A percentile compares a stretch with the other conserved stretches of the same genome.
These are phyloP conservation scores for Suhomyces guaymorum DNA, from an alignment of 1,139 yeast genomes.

Conservation along the genomic window DNA sequence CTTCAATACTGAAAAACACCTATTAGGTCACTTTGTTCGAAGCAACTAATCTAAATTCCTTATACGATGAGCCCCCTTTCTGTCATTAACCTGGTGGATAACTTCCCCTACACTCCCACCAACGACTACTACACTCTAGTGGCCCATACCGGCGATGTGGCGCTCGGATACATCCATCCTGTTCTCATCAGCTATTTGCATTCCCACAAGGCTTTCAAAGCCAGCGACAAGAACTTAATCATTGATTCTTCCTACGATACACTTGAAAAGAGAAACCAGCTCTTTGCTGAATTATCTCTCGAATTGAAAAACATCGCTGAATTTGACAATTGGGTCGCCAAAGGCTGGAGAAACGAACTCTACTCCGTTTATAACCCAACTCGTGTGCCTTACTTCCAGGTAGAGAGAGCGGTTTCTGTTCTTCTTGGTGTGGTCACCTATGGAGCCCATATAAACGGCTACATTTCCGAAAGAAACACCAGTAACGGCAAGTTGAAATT, in stretches of 20 bases:
- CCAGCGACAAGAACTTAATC: slow-evolving; percentile 29
- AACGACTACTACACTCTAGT: slow-evolving; percentile 41
- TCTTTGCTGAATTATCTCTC: slow-evolving; percentile 46
- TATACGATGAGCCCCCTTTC: slow-evolving; percentile 3
- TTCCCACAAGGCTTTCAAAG: slow-evolving; percentile 33
- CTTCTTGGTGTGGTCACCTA: slow-evolving; percentile 83
- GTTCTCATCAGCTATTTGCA: slow-evolving; percentile 44
- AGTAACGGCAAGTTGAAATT: slow-evolving; percentile 52
- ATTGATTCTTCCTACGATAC: slow-evolving; percentile 43
- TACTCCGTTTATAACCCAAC: slow-evolving; percentile 68
- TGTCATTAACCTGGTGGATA: slow-evolving; percentile 48
- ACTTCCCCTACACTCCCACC: slow-evolving; percentile 39
- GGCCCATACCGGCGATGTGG: slow-evolving; percentile 50
- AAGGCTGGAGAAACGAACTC: slow-evolving; percentile 88
- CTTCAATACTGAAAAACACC: too few relatives aligned
- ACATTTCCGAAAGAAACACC: slow-evolving; percentile 42
- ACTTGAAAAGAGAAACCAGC: slow-evolving; percentile 46
- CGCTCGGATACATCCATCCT: slow-evolving; percentile 56
- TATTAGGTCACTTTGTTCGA: too few relatives aligned
- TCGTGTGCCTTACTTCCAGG: slow-evolving; percentile 56
- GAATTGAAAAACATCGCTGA: slow-evolving; percentile 39
- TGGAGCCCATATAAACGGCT: slow-evolving; percentile 88
- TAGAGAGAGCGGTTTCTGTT: slow-evolving; percentile 83
- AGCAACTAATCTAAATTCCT: too few relatives aligned
- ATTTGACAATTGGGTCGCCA: slow-evolving; percentile 44